Percentiles rank a stretch among this genome's conserved stretches.
phyloP scores from a whole-genome alignment of 208 protist species.

The Angomonas ambiguus region DNA sequence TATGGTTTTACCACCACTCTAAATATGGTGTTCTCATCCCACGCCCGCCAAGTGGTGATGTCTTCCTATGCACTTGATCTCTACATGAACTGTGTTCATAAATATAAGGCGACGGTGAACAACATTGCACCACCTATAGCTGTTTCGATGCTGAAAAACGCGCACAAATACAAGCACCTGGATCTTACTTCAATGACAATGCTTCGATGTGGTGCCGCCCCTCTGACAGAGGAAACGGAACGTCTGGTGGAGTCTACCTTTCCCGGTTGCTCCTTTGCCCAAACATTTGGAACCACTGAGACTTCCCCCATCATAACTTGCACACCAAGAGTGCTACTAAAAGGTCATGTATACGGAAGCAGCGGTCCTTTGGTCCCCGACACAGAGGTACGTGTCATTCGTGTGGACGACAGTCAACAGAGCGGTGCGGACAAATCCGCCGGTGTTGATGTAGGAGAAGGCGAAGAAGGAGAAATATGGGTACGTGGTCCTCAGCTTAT shows the following conservation, averaged over 20 bases:
- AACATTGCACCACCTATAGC: constrained; percentile 76
- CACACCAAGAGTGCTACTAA: constrained; percentile 63
- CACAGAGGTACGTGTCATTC: constrained; percentile 33
- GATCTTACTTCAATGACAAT: constrained; percentile 45
- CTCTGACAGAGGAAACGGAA: constrained; percentile 17
- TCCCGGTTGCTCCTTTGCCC: constrained; percentile 47
- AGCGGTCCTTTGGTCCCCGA: constrained; percentile 24
- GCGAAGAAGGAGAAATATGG: constrained; percentile 63
- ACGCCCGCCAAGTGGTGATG: constrained; percentile 38
- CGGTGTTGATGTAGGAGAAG: constrained; percentile 21
- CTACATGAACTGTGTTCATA: constrained; percentile 39
- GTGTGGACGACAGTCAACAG: constrained; percentile 30
- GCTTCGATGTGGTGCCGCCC: neutral
- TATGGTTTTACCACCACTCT: constrained; percentile 65
- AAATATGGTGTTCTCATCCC: constrained; percentile 15
- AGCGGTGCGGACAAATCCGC: constrained; percentile 25
- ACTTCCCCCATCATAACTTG: neutral
- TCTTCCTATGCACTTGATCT: constrained; percentile 39
- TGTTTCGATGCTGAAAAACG: constrained; percentile 60
- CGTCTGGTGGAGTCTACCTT: constrained; percentile 34
- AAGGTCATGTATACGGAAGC: neutral
- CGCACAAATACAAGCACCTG: constrained; percentile 40
- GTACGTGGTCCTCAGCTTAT: constrained; percentile 71
- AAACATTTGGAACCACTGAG: neutral
- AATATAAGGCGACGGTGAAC: constrained; percentile 43